Evolutionary conservation across 192 early-diverging fungal species (phyloP).

Genomic region (Entophlyctis luteolus): DNA sequence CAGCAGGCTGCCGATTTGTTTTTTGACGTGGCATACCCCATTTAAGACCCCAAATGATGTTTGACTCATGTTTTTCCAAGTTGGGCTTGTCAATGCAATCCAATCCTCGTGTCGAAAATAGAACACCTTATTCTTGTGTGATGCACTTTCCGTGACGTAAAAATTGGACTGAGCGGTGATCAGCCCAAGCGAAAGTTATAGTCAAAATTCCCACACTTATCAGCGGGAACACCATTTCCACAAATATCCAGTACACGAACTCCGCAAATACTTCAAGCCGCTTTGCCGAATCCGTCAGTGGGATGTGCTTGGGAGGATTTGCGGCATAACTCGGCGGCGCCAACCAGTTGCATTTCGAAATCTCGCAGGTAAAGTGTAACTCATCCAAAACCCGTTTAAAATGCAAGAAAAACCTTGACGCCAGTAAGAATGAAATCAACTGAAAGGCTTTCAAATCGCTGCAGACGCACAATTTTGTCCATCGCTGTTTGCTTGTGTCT

Average conservation of each 20-base stretch:
- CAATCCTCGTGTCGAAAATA: conserved; percentile 80
- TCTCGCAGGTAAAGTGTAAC: background rate
- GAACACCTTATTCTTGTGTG: conserved; percentile 60
- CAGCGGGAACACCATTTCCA: conserved; percentile 56
- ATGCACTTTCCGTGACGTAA: conserved; percentile 74
- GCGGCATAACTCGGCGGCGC: background rate
- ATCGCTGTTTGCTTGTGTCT: conserved; percentile 35
- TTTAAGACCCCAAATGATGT: conserved; percentile 31
- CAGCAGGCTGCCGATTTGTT: background rate
- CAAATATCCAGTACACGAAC: conserved; percentile 66
- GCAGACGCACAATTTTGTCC: conserved; percentile 48
- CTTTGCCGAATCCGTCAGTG: conserved; percentile 46
- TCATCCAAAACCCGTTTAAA: background rate
- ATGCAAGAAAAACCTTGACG: conserved; percentile 42
- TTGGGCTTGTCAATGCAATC: conserved; percentile 48
- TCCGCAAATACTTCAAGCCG: conserved; percentile 53
- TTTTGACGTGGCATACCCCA: background rate
- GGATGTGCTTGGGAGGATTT: conserved; percentile 25
- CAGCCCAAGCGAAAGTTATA: too few species aligned
- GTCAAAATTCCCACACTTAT: conserved; percentile 42
- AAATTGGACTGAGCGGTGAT: conserved; percentile 55
- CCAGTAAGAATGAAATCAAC: conserved; percentile 52
- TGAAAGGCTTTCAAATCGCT: conserved; percentile 60
- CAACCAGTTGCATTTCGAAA: conserved; percentile 15
- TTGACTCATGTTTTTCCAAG: conserved; percentile 38